These are phyloP conservation scores for Cymodocea nodosa DNA, from an alignment of 116 monocot genomes.

Conservation along the genomic window DNA sequence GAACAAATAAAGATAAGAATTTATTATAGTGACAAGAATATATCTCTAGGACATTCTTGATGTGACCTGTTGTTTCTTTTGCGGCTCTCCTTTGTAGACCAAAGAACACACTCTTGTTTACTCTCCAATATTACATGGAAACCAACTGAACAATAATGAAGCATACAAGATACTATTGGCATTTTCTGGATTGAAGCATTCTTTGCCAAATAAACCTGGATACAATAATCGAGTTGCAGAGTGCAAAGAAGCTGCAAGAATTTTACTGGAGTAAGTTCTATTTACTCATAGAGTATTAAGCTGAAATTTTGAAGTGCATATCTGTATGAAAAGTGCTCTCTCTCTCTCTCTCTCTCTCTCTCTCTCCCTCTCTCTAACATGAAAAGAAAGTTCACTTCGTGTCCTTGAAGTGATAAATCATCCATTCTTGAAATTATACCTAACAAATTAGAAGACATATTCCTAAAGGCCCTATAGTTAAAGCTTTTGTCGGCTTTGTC, in stretches of 20 bases:
- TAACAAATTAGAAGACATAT: too few species aligned
- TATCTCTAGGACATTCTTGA: not conserved
- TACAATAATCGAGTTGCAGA: conserved; percentile 83
- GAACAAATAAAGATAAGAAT: not conserved
- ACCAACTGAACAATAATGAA: conserved; percentile 11
- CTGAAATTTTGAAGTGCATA: not conserved
- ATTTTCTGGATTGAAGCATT: conserved; percentile 75
- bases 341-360: too few species aligned
- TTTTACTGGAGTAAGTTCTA: conserved; percentile 52
- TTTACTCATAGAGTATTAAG: not conserved
- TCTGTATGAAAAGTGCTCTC: too few species aligned
- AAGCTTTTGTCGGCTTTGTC: too few species aligned
- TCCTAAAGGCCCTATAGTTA: too few species aligned
- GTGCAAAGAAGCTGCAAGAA: conserved; percentile 62
- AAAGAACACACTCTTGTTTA: conserved; percentile 26
- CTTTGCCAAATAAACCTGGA: conserved; percentile 52
- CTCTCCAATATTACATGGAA: conserved; percentile 18
- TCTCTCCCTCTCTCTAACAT: too few species aligned
- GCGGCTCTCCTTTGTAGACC: conserved; percentile 33
- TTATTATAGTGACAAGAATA: not conserved
- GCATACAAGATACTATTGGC: conserved; percentile 76
- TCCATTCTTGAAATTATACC: too few species aligned
- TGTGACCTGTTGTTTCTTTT: not conserved
- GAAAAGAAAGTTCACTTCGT: too few species aligned
- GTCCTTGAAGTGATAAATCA: too few species aligned